Conservation (phyloP, 805 yeast genomes). For the Metschnikowia shivogae region DNA sequence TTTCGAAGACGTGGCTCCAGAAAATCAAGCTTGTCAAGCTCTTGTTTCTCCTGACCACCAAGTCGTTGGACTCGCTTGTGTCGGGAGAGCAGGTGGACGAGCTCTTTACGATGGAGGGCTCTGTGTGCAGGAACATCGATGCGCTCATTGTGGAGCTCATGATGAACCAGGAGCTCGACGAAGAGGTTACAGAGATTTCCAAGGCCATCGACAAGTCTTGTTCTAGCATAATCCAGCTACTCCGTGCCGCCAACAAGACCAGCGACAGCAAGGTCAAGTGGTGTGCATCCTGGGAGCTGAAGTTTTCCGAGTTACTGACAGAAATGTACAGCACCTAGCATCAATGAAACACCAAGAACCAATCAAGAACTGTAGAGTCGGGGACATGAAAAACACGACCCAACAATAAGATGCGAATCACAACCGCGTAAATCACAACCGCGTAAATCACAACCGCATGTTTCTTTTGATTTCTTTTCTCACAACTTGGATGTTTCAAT, state of each 20-base stretch:
- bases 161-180: slow-evolving; percentile 42
- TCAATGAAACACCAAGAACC: background rate
- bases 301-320: slow-evolving; percentile 30
- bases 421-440: background rate
- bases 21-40: slow-evolving; percentile 56
- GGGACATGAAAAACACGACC: background rate
- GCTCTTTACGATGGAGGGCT: slow-evolving; percentile 40
- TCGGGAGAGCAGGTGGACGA: slow-evolving; percentile 44
- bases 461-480: background rate
- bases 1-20: slow-evolving; percentile 46
- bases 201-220: slow-evolving; percentile 25
- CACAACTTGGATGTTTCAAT: slow-evolving; percentile 1
- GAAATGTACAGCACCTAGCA: slow-evolving; percentile 8
- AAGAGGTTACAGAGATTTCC: slow-evolving; percentile 27
- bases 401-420: background rate
- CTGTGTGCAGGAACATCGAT: slow-evolving; percentile 48
- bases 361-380: background rate
- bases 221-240: slow-evolving; percentile 29
- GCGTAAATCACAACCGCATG: background rate
- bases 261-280: slow-evolving; percentile 55
- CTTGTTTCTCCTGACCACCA: slow-evolving; percentile 53
- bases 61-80: slow-evolving; percentile 48
- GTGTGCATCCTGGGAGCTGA: slow-evolving; percentile 51
- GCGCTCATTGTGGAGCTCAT: slow-evolving; percentile 55
- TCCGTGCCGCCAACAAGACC: slow-evolving; percentile 44